Conservation (phyloP, 2,329 filamentous ascomycete genomes). For the Mycosphaerella sp. region DNA sequence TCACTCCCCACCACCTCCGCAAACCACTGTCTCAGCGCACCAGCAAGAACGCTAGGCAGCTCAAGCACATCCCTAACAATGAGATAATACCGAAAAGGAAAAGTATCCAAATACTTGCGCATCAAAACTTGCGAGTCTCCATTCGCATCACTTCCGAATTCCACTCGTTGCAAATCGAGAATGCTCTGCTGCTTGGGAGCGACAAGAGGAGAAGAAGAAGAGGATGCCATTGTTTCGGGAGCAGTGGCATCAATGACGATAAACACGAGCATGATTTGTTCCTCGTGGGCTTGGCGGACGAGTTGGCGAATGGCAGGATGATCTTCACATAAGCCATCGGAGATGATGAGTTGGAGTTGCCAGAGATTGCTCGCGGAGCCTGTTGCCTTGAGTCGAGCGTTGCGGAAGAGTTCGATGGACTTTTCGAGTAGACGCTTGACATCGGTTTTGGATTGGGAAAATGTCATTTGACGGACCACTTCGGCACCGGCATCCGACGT, state of each 20-base stretch:
- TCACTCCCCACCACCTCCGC: conserved; percentile 55
- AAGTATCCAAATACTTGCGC: conserved; percentile 86
- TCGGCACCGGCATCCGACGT: conserved; percentile 73
- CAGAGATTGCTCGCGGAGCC: conserved; percentile 64
- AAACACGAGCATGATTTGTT: conserved; percentile 97
- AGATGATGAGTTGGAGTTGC: conserved; percentile 91
- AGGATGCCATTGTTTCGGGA: background rate
- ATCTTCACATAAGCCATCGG: conserved; percentile 86
- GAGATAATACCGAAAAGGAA: conserved; percentile 95
- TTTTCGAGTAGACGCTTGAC: conserved; percentile 69
- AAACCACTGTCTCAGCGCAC: conserved; percentile 93
- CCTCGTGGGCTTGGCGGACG: conserved; percentile 80
- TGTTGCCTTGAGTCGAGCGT: conserved; percentile 58
- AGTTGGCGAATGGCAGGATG: conserved; percentile 77
- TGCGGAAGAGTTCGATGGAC: conserved; percentile 74
- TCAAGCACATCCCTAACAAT: conserved; percentile 90
- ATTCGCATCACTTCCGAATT: conserved; percentile 64
- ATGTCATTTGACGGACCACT: conserved; percentile 77
- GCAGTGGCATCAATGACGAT: conserved; percentile 73
- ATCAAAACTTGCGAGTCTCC: conserved; percentile 65
- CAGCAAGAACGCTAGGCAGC: conserved; percentile 79
- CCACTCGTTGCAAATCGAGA: conserved; percentile 79
- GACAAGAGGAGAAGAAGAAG: too few species aligned
- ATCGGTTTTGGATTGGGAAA: conserved; percentile 79
- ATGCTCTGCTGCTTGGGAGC: conserved; percentile 51